phyloP scores from a whole-genome alignment of 78 protist genomes.

The Speleostelium caveatum region DNA sequence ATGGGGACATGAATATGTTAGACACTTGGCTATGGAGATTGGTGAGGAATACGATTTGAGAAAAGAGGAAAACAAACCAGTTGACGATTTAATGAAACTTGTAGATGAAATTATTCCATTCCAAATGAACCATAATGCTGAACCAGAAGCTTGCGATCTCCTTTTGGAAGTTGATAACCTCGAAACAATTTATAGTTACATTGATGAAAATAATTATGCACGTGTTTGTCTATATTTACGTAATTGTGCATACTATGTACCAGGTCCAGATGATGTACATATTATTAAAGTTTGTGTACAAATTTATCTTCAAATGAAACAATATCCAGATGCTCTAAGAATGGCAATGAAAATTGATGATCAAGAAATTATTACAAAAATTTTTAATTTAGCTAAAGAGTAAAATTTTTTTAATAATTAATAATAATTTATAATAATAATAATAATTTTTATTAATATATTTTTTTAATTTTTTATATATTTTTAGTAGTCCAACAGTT shows the following conservation, averaged over 20 bases:
- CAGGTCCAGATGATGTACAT: constrained; percentile 90
- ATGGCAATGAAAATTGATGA: constrained; percentile 55
- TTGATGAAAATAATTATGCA: constrained; percentile 85
- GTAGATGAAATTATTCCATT: constrained; percentile 93
- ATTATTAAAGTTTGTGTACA: constrained; percentile 70
- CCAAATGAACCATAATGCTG: constrained; percentile 94
- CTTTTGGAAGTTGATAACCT: constrained; percentile 90
- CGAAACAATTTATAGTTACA: constrained; percentile 26
- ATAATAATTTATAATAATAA: background rate
- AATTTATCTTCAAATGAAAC: constrained; percentile 70
- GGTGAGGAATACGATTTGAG: constrained; percentile 81
- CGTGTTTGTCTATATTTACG: constrained; percentile 93
- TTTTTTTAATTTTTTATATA: background rate
- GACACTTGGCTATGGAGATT: constrained; percentile 88
- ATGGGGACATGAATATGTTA: constrained; percentile 99
- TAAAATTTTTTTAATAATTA: constrained; percentile 11
- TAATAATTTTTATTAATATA: no score
- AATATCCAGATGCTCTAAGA: constrained; percentile 73
- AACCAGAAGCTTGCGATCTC: constrained; percentile 98
- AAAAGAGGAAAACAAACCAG: constrained; percentile 25
- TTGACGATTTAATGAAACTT: constrained; percentile 60
- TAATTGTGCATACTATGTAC: constrained; percentile 86
- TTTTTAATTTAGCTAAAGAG: constrained; percentile 69
- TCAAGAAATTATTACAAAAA: constrained; percentile 18
- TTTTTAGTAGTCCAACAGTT: constrained; percentile 14